phyloP scores from a whole-genome alignment of 2,329 filamentous ascomycete genomes.

The Aspergillus neoniger region DNA sequence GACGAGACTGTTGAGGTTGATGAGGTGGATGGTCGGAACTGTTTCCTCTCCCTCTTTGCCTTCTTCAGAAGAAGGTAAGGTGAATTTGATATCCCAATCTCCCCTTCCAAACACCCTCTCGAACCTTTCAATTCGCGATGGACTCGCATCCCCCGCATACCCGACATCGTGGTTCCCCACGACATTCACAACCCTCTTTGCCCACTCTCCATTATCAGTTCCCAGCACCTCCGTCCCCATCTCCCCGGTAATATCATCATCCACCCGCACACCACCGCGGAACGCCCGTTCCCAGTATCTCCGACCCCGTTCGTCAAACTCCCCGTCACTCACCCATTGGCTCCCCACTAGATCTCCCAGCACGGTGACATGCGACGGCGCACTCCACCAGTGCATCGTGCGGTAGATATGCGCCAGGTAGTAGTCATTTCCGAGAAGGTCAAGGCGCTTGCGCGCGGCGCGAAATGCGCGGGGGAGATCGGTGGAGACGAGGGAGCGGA shows the following conservation, averaged over 20 bases:
- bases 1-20: conserved; percentile 91
- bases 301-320: conserved; percentile 72
- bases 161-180: conserved; percentile 96
- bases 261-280: conserved; percentile 64
- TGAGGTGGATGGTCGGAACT: conserved; percentile 69
- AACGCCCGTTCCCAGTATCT: conserved; percentile 84
- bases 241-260: conserved; percentile 11
- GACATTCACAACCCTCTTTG: conserved; percentile 79
- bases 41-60: not conserved
- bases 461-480: conserved; percentile 70
- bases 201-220: conserved; percentile 60
- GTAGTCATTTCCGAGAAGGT: conserved; percentile 90
- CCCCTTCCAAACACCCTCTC: conserved; percentile 81
- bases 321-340: conserved; percentile 86
- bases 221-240: conserved; percentile 34
- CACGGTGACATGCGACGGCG: conserved; percentile 83
- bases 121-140: conserved; percentile 75
- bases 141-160: conserved; percentile 86
- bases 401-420: conserved; percentile 94
- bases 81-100: conserved; percentile 86
- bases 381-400: conserved; percentile 77
- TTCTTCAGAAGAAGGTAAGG: conserved; percentile 33
- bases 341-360: conserved; percentile 90
- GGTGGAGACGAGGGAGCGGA: conserved; percentile 54
- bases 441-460: conserved; percentile 74